phyloP scores from a whole-genome alignment of 139 green algal species.

The Chlamydomonas sp. region DNA sequence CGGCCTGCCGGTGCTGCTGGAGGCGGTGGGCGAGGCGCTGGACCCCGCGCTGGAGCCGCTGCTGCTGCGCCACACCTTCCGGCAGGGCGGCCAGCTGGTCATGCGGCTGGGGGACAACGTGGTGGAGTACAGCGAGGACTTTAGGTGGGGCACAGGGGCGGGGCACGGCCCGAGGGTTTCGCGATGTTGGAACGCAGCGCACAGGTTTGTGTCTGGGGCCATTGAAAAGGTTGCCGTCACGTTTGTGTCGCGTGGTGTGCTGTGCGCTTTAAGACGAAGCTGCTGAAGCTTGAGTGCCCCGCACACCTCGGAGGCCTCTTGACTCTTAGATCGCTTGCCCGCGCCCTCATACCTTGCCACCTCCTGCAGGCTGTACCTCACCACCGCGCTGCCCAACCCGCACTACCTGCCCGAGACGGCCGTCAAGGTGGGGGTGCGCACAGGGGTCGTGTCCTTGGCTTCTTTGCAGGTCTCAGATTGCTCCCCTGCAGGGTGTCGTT shows the following conservation, averaged over 20 bases:
- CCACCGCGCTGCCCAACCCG: conserved; percentile 75
- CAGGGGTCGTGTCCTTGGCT: neutral
- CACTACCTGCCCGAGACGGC: conserved; percentile 80
- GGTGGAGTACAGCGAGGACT: conserved; percentile 76
- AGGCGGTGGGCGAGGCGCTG: conserved; percentile 51
- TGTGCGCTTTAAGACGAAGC: too few relatives aligned
- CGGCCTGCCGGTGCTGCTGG: conserved; percentile 53
- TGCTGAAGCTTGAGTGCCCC: neutral
- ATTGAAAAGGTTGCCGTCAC: neutral
- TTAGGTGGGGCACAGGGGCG: conserved; percentile 11
- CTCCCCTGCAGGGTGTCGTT: too few relatives aligned
- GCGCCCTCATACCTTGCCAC: too few relatives aligned
- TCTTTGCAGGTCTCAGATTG: neutral
- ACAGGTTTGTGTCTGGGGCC: neutral
- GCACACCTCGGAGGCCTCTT: neutral
- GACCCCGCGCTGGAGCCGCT: conserved; percentile 79
- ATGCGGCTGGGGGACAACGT: conserved; percentile 83
- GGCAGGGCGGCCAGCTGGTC: conserved; percentile 62
- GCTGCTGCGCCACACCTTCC: conserved; percentile 75
- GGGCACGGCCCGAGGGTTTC: too few relatives aligned
- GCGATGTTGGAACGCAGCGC: conserved; percentile 2
- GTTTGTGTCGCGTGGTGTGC: too few relatives aligned
- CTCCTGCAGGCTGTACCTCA: conserved; percentile 66
- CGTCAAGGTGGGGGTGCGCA: conserved; percentile 65
- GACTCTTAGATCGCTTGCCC: too few relatives aligned